Base-by-base conservation (phyloP, 1,284 basidiomycete species). In the Apiotrichum sp. region DNA sequence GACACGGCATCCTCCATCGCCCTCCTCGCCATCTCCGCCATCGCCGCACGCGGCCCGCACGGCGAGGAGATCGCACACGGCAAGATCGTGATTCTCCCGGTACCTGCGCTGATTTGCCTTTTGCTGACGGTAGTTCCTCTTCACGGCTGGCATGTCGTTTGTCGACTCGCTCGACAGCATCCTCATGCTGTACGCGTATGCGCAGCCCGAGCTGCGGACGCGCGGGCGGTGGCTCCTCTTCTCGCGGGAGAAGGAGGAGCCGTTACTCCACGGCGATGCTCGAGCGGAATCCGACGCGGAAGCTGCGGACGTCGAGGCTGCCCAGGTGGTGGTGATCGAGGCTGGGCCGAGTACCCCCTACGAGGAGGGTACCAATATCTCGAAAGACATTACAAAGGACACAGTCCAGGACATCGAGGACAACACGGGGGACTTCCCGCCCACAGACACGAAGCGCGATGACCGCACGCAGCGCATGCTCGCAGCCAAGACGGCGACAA, bases 1-100 rank as follows among this genome's bases (percentile, higher is more conserved):
- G 90, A 93, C 67, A 93, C 91, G 0, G 87, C 89, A 4, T 89
- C 88, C 6, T 90, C 88, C 0, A 87, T 93, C 56, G 89, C 89
- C 2, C 78, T 93, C 7, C 80, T 93, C 1, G 86, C 86, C 14
- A 79, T 91, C 9, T 87, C 88, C 14, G 88, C 86, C 0, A 75
- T 91, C 32, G 88, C 87, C 10, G 83, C 83, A 63, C 71, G 81
- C 58, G 79, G 78, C 6, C 68, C 79, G 0, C 74, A 82, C 51
- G 83, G 83, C 3, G 73, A 76, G 33, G 71, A 77, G 10, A 85
- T 89, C 53, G 74, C 79, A 13, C 79, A 84, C 2, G 81, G 80
- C 2, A 77, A 86, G 53, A 81, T 89, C 47, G 78, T 92, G 47
- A 82, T 92, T 58, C 80, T 93, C 22, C 88, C 90, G 1, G 89